Evolutionary conservation across 495 filamentous ascomycete genomes (phyloP), one percentile per base, ranked within the genome.

Genomic region (Penicillium fimorum): DNA sequence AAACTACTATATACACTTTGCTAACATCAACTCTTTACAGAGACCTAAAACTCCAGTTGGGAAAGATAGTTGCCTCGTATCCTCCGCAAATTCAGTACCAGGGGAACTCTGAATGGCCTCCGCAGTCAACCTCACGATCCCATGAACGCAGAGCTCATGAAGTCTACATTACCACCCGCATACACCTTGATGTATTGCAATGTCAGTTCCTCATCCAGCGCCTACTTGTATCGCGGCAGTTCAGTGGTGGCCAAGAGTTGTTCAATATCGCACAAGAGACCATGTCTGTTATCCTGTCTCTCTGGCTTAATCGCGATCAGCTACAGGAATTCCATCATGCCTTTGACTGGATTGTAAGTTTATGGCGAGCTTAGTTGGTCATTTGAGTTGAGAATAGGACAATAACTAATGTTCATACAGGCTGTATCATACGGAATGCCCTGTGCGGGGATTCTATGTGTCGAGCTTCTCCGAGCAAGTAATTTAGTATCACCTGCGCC

Each of bases 191-290:
- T n/a, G 35, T 38, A 38, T 38, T 38, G 35, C 35, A 38, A 38
- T 38, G 35, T n/a, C 35, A 38, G 15, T 38, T 38, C 6, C 35
- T 38, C 15, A 13, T 38, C 35, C 35, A 38, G 35, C 35, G 35
- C 15, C 35, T 38, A 38, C 35, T 45, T 45, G 43, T 45, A 7
- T 27, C 22, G 15, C 43, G 11, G 22, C 20, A 25, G 6, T 25
- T 45, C 43, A 25, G 18, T 27, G 43, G 18, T 45, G 43, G 43
- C 22, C 43, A 45, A 45, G 43, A 22, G 12, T 45, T 45, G 43
- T 45, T 45, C 12, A 20, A 45, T 27, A 45, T 45, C 22, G 43
- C 43, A 12, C n/a, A 45, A 15, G 43, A 45, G 12, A 45, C 43
- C 24, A 45, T 45, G 12, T 27, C 43, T 27, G 43, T 45, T 15